Conservation (phyloP, 345 rosid genomes). For the Barbarea vulgaris region DNA sequence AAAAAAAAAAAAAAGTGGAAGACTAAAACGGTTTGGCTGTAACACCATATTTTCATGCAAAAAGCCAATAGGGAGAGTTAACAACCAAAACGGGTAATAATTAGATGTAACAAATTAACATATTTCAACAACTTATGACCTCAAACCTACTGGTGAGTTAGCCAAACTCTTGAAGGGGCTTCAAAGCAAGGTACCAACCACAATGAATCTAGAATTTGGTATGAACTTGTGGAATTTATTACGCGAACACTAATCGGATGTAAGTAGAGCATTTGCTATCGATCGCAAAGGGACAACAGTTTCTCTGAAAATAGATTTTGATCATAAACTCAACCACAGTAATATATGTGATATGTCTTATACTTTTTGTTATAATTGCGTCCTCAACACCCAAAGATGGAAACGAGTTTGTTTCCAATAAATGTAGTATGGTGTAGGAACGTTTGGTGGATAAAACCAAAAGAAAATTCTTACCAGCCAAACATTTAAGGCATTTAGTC, state of each 20-base stretch:
- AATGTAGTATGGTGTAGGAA: neutral
- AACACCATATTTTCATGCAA: neutral
- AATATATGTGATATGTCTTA: neutral
- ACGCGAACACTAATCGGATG: neutral
- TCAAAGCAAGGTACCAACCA: conserved; percentile 27
- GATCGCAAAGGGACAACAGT: neutral
- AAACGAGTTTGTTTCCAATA: neutral
- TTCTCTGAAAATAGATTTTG: neutral
- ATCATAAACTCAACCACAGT: neutral
- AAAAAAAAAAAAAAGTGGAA: too few relatives aligned
- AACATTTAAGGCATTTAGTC: neutral
- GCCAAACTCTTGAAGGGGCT: conserved; percentile 15
- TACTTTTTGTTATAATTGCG: neutral
- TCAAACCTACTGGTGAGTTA: conserved; percentile 28
- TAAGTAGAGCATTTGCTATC: neutral
- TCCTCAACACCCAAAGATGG: neutral
- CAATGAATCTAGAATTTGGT: neutral
- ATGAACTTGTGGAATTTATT: neutral
- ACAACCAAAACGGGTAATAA: neutral
- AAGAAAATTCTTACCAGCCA: neutral
- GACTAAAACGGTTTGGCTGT: neutral
- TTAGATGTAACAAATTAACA: neutral
- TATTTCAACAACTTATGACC: conserved; percentile 31
- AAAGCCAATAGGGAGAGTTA: neutral
- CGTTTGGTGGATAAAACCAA: neutral